Evolutionary conservation across 2,329 filamentous ascomycete genomes (phyloP), one percentile per base, ranked within the genome.

Genomic region (Aspergillus sojae): DNA sequence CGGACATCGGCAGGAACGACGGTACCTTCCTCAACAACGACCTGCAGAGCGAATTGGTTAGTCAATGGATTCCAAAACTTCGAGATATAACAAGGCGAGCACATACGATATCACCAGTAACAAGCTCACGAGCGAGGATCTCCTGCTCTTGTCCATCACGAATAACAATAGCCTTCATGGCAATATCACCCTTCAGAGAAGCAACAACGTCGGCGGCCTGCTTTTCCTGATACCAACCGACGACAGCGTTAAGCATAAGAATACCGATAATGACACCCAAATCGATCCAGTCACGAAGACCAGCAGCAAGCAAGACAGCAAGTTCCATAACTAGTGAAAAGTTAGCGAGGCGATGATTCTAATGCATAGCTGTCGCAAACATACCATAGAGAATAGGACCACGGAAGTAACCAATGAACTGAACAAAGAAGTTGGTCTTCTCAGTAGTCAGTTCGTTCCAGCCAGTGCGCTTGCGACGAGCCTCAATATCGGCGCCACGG

Each of bases 191-290:
- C 83, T 92, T 92, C 66, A 92, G 81, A 67, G 83, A 87, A 62
- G 89, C 89, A 72, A 91, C 89, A 73, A 92, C 89, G 79, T 92
- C 90, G 69, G 89, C 90, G 71, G 90, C 90, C 80, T 92, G 89
- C 83, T 92, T 92, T 80, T 92, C 90, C 78, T 92, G 90, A 78
- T 92, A 92, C 87, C 89, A 92, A 83, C 90, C 90, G 77, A 92
- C 90, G 67, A 89, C 81, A 68, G 90, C 90, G 81, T 93, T 93
- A 67, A 93, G 88, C 75, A 89, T 71, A 61, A 93, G 82, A 78
- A 93, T 92, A 83, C 86, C 90, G 72, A 89, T 86, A 77, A 92
- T 92, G 77, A 93, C 89, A 85, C 89, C 89, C 70, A 92, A 85
- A 82, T 93, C 90, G 68, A 91, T 85, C 89, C 89, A 92, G 80